Conservation (phyloP, 306 rosid genomes). For the Cicer arietinum region DNA sequence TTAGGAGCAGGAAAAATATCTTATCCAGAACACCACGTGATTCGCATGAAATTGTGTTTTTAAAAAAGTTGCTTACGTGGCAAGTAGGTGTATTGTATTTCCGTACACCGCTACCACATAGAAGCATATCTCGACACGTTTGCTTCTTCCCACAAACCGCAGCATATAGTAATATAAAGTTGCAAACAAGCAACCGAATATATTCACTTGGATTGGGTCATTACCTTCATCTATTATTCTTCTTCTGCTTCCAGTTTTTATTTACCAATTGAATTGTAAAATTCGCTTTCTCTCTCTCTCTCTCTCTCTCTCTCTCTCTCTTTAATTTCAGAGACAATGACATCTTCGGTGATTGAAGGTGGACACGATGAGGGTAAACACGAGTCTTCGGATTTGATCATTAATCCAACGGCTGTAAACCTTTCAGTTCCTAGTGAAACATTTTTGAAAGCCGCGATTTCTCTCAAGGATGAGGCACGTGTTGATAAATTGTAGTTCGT, state of each 20-base stretch:
- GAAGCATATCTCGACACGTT: conserved; percentile 48
- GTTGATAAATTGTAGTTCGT: not conserved
- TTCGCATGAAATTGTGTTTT: conserved; percentile 6
- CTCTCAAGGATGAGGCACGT: conserved; percentile 78
- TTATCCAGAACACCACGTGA: conserved; percentile 38
- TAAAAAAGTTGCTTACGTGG: conserved; percentile 39
- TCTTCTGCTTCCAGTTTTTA: not conserved
- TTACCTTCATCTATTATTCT: not conserved
- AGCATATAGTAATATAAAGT: not conserved
- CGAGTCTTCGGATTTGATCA: conserved; percentile 51
- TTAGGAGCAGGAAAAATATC: not conserved
- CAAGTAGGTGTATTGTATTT: not conserved
- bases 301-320: not conserved
- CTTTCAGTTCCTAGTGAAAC: conserved; percentile 53
- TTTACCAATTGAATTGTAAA: conserved; percentile 1
- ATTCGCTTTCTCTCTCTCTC: not conserved
- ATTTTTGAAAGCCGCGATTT: conserved; percentile 63
- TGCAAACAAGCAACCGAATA: not conserved
- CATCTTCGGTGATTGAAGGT: conserved; percentile 52
- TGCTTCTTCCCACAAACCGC: not conserved
- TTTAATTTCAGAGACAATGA: conserved; percentile 44
- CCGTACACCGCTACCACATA: conserved; percentile 35
- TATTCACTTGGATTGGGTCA: conserved; percentile 16
- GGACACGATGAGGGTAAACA: conserved; percentile 50
- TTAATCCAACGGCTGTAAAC: conserved; percentile 45